A percentile compares a stretch with the other conserved stretches of the same genome.
Conservation (phyloP, 2,329 filamentous ascomycete genomes). For the Alternaria sp. region DNA sequence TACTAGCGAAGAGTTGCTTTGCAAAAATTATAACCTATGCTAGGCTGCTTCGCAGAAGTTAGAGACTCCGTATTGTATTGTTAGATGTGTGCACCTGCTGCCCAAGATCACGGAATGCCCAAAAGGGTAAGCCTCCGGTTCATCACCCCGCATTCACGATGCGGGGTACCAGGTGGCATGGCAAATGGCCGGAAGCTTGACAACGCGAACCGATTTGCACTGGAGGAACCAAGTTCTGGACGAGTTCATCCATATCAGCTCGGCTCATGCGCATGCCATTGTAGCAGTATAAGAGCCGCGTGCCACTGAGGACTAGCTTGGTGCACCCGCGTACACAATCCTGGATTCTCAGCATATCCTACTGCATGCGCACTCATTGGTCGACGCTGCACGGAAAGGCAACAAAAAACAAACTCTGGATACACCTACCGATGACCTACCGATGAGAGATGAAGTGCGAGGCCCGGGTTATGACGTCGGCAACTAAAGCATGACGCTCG, state of each 20-base stretch:
- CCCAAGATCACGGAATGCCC: conserved; percentile 22
- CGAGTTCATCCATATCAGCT: background rate
- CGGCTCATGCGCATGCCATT: background rate
- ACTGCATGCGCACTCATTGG: background rate
- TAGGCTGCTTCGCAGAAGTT: no score
- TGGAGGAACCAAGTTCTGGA: background rate
- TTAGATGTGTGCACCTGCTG: conserved; percentile 9
- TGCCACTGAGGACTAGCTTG: background rate
- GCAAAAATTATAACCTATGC: no score
- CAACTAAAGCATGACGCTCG: background rate
- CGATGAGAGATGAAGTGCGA: background rate
- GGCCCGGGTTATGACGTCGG: background rate
- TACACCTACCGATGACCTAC: background rate
- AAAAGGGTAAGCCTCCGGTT: conserved; percentile 24
- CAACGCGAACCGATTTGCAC: background rate
- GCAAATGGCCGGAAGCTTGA: background rate
- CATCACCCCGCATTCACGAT: conserved; percentile 30
- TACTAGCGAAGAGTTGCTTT: no score
- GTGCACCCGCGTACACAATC: background rate
- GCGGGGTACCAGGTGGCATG: conserved; percentile 21
- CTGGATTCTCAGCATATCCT: background rate
- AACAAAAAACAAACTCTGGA: no score
- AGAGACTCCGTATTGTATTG: no score
- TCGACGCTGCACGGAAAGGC: background rate
- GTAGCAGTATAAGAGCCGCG: background rate